Evolutionary conservation across 495 filamentous ascomycete genomes (phyloP).

Genomic region (Penicillium canariense): DNA sequence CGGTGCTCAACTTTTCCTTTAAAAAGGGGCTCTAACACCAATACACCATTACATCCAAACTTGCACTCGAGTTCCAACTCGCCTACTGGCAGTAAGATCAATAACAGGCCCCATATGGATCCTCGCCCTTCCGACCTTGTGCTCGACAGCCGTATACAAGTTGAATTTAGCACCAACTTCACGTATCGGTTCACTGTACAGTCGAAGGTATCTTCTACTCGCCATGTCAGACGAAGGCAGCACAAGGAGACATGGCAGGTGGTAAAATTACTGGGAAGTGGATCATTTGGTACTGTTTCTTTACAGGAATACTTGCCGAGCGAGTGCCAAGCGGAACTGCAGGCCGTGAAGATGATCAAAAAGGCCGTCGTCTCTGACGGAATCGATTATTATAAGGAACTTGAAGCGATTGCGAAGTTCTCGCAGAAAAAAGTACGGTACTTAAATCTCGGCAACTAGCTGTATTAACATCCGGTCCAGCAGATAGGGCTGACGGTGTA

Average conservation of each 20-base stretch:
- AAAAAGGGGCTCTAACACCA: not conserved
- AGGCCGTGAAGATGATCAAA: constrained; percentile 9
- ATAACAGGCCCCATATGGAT: not conserved
- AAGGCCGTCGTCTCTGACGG: not conserved
- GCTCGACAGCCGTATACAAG: not conserved
- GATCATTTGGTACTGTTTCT: constrained; percentile 4
- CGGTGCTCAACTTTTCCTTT: not conserved
- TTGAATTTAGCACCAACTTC: not conserved
- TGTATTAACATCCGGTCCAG: not conserved
- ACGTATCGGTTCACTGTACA: not conserved
- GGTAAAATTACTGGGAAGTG: constrained; percentile 4
- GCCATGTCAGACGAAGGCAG: not conserved
- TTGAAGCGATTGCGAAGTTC: constrained; percentile 21
- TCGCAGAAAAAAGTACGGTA: constrained; percentile 16
- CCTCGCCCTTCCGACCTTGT: not conserved
- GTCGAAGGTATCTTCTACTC: not conserved
- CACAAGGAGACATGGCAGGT: not conserved
- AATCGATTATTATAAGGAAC: constrained; percentile 11
- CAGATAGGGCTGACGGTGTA: not conserved
- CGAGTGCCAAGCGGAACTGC: not conserved
- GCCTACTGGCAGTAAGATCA: not conserved
- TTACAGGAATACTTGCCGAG: constrained; percentile 1
- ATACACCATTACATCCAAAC: not conserved
- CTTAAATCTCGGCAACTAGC: not conserved
- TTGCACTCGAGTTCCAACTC: not conserved